Evolutionary conservation across 345 rosid species (phyloP).

Genomic region (Hibiscus tridactylites): DNA sequence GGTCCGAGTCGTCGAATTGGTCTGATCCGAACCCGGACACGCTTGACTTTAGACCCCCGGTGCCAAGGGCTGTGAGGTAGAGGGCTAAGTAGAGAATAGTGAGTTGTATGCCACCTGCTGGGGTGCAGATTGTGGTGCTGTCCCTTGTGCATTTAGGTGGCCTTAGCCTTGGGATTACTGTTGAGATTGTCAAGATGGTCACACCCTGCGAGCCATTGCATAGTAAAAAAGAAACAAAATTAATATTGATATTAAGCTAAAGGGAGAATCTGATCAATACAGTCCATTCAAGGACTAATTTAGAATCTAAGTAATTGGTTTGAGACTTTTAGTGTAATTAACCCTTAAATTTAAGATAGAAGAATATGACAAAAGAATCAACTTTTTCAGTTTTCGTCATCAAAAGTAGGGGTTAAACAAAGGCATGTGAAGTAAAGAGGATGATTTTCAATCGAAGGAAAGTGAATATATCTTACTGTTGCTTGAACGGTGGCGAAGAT

Average conservation of each 20-base stretch:
- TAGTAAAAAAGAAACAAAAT: neutral
- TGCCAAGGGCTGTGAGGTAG: slow-evolving; percentile 80
- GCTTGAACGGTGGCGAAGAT: slow-evolving; percentile 84
- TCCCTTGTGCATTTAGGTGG: slow-evolving; percentile 58
- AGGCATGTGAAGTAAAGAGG: neutral
- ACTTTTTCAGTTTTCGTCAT: neutral
- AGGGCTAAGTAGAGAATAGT: slow-evolving; percentile 59
- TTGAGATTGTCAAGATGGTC: slow-evolving; percentile 68
- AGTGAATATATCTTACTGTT: slow-evolving; percentile 31
- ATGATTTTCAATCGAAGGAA: neutral
- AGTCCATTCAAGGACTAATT: too few species aligned
- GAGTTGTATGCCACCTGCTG: slow-evolving; percentile 59
- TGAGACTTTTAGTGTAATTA: neutral
- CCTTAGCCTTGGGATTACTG: slow-evolving; percentile 62
- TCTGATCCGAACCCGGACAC: slow-evolving; percentile 96
- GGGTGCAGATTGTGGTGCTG: slow-evolving; percentile 35
- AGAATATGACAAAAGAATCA: neutral
- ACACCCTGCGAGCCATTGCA: slow-evolving; percentile 49
- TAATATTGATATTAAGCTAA: too few species aligned
- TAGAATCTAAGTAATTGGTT: too few species aligned
- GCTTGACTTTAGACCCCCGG: slow-evolving; percentile 93
- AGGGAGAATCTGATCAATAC: neutral
- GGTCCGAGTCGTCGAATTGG: slow-evolving; percentile 78
- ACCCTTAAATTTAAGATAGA: neutral
- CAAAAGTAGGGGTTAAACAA: neutral